Conservation (phyloP, 495 filamentous ascomycete species). For the Talaromyces adpressus region DNA sequence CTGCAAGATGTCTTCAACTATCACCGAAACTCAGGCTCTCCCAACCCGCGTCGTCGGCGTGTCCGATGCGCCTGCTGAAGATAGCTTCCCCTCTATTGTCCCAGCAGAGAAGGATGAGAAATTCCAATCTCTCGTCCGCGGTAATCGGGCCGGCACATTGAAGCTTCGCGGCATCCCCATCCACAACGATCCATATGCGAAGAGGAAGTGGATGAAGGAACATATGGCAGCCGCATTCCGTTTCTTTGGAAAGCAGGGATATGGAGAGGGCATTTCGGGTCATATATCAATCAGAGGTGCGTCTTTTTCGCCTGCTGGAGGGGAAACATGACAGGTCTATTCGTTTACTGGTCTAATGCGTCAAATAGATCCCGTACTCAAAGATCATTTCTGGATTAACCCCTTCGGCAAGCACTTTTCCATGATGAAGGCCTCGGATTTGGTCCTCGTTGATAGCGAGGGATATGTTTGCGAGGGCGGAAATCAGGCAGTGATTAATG, state of each 20-base stretch:
- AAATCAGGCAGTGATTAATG: constrained; percentile 43
- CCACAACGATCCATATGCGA: constrained; percentile 49
- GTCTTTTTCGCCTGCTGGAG: background rate
- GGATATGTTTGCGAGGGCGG: constrained; percentile 48
- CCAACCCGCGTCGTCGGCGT: background rate
- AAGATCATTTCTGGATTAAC: constrained; percentile 62
- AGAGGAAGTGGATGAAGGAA: constrained; percentile 63
- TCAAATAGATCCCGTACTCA: constrained; percentile 48
- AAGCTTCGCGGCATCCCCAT: constrained; percentile 50
- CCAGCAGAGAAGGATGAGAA: constrained; percentile 18
- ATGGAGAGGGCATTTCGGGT: constrained; percentile 63
- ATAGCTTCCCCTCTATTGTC: background rate
- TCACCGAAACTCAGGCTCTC: background rate
- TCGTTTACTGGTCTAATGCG: constrained; percentile 9
- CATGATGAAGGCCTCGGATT: constrained; percentile 39
- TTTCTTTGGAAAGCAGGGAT: constrained; percentile 61
- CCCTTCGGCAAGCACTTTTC: constrained; percentile 55
- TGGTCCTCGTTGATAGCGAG: constrained; percentile 43
- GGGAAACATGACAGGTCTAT: background rate
- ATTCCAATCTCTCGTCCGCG: constrained; percentile 36
- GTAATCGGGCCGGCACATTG: constrained; percentile 31
- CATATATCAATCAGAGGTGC: constrained; percentile 49
- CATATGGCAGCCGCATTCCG: constrained; percentile 68
- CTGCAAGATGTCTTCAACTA: background rate
- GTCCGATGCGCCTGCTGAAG: background rate